These are phyloP conservation scores for Pseudodiploospora longispora DNA, from an alignment of 2,329 filamentous ascomycete species.

Conservation along the genomic window DNA sequence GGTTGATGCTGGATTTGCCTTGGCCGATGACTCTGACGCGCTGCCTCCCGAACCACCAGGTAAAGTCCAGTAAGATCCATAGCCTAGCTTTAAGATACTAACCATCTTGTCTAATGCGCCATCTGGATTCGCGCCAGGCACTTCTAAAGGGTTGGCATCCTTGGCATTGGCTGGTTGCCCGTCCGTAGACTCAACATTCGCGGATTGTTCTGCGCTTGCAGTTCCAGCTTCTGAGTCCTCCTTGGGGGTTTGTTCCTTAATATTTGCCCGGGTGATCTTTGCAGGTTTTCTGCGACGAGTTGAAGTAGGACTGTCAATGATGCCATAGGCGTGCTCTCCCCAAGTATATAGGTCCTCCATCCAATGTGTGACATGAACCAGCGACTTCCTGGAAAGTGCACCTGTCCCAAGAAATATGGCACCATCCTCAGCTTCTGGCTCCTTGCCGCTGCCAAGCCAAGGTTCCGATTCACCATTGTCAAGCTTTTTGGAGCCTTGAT, in stretches of 20 bases:
- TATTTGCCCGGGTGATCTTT: constrained; percentile 16
- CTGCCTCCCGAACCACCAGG: constrained; percentile 16
- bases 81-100: constrained; percentile 58
- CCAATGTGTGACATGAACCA: constrained; percentile 73
- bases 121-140: too few species aligned
- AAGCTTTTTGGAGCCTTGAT: constrained; percentile 15
- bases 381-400: constrained; percentile 59
- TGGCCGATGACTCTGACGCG: constrained; percentile 4
- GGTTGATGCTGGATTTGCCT: constrained; percentile 9
- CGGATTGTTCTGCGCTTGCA: not conserved
- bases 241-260: constrained; percentile 4
- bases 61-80: constrained; percentile 58
- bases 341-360: constrained; percentile 80
- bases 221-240: not conserved
- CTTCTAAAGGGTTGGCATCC: not conserved
- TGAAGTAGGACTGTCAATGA: constrained; percentile 69
- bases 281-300: constrained; percentile 42
- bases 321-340: constrained; percentile 77
- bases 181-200: not conserved
- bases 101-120: constrained; percentile 44
- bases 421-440: constrained; percentile 67
- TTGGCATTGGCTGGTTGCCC: not conserved
- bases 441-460: constrained; percentile 69
- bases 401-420: constrained; percentile 79
- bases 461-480: constrained; percentile 15